A percentile compares a stretch with the other conserved stretches of the same genome.
Evolutionary conservation across 805 yeast genomes (phyloP).

Genomic region (Komagataella ulmi): DNA sequence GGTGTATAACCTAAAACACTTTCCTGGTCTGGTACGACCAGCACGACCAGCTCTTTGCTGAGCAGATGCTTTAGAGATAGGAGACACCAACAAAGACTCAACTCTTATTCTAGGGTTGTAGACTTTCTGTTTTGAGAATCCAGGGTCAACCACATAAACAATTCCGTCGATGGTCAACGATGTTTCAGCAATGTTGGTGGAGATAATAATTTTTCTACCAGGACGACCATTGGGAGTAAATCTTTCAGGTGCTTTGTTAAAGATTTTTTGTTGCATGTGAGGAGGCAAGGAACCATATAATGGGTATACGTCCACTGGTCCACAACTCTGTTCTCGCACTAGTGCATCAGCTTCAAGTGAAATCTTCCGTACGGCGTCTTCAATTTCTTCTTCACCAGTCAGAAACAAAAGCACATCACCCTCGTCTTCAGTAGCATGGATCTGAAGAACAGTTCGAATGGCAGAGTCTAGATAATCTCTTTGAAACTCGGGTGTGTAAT

Average conservation of each 20-base stretch:
- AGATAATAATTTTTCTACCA: constrained; percentile 87
- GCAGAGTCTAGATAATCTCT: constrained; percentile 92
- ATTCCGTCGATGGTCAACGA: constrained; percentile 96
- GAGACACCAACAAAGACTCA: constrained; percentile 86
- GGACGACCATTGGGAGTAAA: constrained; percentile 67
- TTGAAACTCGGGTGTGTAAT: constrained; percentile 94
- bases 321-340: constrained; percentile 79
- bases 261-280: constrained; percentile 84
- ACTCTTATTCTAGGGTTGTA: constrained; percentile 94
- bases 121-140: constrained; percentile 92
- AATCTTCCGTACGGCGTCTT: constrained; percentile 87
- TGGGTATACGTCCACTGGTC: constrained; percentile 84
- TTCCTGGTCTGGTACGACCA: constrained; percentile 98
- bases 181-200: constrained; percentile 96
- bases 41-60: constrained; percentile 99
- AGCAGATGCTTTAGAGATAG: constrained; percentile 93
- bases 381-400: constrained; percentile 97
- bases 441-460: constrained; percentile 87
- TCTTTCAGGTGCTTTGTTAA: constrained; percentile 79
- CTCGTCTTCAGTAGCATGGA: constrained; percentile 90
- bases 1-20: constrained; percentile 90
- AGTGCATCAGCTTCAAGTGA: constrained; percentile 81
- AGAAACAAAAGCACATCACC: constrained; percentile 82
- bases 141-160: constrained; percentile 95
- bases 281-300: constrained; percentile 96